Evolutionary conservation across 768 basidiomycete genomes (phyloP), one percentile per base, ranked within the genome.

Genomic region (Xerocomellus chrysenteron): DNA sequence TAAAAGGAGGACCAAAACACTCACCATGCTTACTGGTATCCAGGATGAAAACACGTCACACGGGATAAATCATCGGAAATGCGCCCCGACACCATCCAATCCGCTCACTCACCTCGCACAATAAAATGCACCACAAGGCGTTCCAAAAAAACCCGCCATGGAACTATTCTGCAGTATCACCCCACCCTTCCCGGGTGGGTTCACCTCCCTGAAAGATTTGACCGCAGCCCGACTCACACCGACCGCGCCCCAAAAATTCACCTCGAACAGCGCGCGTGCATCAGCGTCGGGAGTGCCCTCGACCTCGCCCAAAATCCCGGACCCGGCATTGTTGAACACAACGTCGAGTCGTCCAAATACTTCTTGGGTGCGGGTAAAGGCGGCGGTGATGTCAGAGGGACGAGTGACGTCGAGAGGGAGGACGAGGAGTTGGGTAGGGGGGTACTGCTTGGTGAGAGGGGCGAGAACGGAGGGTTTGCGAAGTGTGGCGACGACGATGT

Each of bases 281-380:
- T 65, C 63, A 0, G 58, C 61, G 8, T 71, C 69, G 3, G 70
- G 58, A 13, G 66, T 69, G 19, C 60, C 67, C 60, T 78, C 78
- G 26, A 72, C 61, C 44, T 77, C 74, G 7, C 65, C 67, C 1
- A 72, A 33, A 8, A 73, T 41, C 0, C 46, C 61, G 28, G 62
- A 67, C 37, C 59, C 67, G 53, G 78, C 78, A 58, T 80, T 81
- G 65, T 73, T 77, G 64, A 74, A 74, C 5, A 80, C 77, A 47
- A 79, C 74, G 54, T 79, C 78, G 28, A 78, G 64, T 14, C 74
- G 57, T 3, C 75, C 74, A 62, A 78, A 79, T 5, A 57, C 56
- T 12, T 66, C 62, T 37, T 67, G 65, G 0, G 73, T 68, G 9
- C 56, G 52, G 0, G 57, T 47, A 52, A 81, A 80, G 0, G 73